Conservation (phyloP, 805 yeast species). For the Yarrowia sp. region DNA sequence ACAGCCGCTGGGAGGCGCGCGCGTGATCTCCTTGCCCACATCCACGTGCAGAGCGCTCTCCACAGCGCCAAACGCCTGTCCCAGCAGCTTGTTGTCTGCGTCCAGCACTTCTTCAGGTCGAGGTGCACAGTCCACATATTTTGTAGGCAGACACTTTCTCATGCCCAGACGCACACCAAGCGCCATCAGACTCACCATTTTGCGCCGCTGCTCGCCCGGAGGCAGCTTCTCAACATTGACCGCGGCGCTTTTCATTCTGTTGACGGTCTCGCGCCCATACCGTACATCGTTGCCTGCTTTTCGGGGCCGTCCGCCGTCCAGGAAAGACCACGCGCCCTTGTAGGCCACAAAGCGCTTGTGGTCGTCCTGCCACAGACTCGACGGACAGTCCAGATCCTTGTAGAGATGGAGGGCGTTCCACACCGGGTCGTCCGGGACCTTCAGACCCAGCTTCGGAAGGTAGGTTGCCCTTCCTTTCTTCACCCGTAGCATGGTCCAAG, state of each 20-base stretch:
- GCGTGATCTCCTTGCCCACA: not conserved
- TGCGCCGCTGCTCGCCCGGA: not conserved
- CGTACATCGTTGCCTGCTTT: constrained; percentile 10
- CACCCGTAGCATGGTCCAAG: constrained; percentile 13
- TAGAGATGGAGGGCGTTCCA: not conserved
- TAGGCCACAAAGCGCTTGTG: constrained; percentile 19
- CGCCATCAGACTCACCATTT: constrained; percentile 6
- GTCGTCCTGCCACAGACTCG: constrained; percentile 9
- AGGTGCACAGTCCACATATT: not conserved
- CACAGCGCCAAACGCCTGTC: constrained; percentile 5
- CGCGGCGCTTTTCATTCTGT: not conserved
- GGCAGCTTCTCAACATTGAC: not conserved
- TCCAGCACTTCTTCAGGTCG: not conserved
- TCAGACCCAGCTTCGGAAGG: not conserved
- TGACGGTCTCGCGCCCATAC: not conserved
- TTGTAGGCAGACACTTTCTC: not conserved
- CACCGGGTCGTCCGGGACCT: not conserved
- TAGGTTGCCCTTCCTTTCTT: constrained; percentile 4
- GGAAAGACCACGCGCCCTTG: constrained; percentile 8
- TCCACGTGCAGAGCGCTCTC: constrained; percentile 6
- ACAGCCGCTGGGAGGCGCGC: not conserved
- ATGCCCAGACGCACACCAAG: not conserved
- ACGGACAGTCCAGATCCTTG: not conserved
- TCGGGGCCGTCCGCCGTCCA: constrained; percentile 11
- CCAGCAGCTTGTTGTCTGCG: not conserved